Base-by-base conservation (phyloP, 2,329 filamentous ascomycete species). In the Whalleya microplaca region DNA sequence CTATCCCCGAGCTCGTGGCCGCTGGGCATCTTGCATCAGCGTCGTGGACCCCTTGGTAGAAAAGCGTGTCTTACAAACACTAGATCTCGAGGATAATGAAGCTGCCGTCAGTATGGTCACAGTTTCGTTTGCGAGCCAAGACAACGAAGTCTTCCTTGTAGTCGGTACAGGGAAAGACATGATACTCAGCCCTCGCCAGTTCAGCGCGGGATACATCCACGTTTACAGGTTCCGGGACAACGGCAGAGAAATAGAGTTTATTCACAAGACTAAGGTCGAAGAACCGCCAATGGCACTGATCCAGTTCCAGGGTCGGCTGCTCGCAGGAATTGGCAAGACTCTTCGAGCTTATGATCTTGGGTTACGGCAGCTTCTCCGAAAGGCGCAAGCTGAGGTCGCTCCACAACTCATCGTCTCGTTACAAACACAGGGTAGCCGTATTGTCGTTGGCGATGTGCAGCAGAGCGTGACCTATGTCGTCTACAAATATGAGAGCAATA, bases 21-120 rank as follows among this genome's bases (percentile, higher is more conserved):
- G 94, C 63, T 99, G 95, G 95, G 92, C 95, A 41, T 98, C 94
- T 9, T 98, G 93, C 73, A 93, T 99, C 64, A 92, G 91, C 68
- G 84, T 97, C 19, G 83, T 99, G 18, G 95, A 99, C 68, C 93
- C 95, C 0, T 72, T 94, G 2, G 84, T 79, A 16, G 84, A 89
- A 47, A 93, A 95, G 67, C 78, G 75, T 2, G 88, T 96, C 1
- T 73, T 95, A 3, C 87, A 90, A 62, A 92, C 86, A 0, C 79
- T 98, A 42, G 89, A 98, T 56, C 76, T 99, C 0, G 88, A 89
- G 48, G 88, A 95, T 41, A 98, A 99, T 65, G 93, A 98, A 73
- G 91, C 92, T 18, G 92, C 94, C 21, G 88, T 96, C 55, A 96
- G 92, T 70, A 85, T 92, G 60, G 89, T 90, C 3, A 84, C 91